A percentile compares a stretch with the other conserved stretches of the same genome.
Conservation (phyloP, 768 basidiomycete genomes). For the Erythrobasidium yunnanense region DNA sequence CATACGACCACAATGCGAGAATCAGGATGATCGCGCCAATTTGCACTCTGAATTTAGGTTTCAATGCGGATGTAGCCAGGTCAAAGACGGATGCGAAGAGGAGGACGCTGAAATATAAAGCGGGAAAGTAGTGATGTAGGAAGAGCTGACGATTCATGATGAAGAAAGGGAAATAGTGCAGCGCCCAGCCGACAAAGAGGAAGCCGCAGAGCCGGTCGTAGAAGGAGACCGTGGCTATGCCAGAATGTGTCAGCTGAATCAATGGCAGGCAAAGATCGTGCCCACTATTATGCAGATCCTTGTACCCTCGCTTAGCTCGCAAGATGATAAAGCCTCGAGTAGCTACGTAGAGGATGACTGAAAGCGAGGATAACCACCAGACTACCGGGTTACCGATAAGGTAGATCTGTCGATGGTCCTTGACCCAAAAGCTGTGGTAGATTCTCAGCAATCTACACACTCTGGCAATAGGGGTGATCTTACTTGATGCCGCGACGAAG, state of each 20-base stretch:
- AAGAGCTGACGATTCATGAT: slow-evolving; percentile 94
- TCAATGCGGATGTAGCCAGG: slow-evolving; percentile 63
- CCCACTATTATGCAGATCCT: slow-evolving; percentile 86
- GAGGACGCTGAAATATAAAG: slow-evolving; percentile 84
- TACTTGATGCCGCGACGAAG: slow-evolving; percentile 79
- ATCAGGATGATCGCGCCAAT: slow-evolving; percentile 62
- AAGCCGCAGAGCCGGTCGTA: slow-evolving; percentile 85
- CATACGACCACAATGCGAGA: slow-evolving; percentile 55
- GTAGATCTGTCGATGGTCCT: slow-evolving; percentile 90
- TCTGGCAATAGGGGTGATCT: slow-evolving; percentile 42
- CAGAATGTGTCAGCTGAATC: neutral
- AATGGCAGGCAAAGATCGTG: neutral
- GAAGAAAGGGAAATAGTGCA: slow-evolving; percentile 96
- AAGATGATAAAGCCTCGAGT: slow-evolving; percentile 71
- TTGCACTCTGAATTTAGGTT: slow-evolving; percentile 66
- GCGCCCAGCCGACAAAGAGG: slow-evolving; percentile 76
- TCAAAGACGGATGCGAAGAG: slow-evolving; percentile 70
- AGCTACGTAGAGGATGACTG: slow-evolving; percentile 57
- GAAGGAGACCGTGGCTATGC: slow-evolving; percentile 70
- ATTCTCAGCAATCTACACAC: slow-evolving; percentile 8
- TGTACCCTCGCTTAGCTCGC: slow-evolving; percentile 77
- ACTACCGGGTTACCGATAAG: slow-evolving; percentile 86
- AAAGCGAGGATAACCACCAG: slow-evolving; percentile 74
- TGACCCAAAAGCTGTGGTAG: slow-evolving; percentile 90
- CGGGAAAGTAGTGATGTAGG: slow-evolving; percentile 95